Evolutionary conservation across 2,329 filamentous ascomycete genomes (phyloP), one percentile per base, ranked within the genome.

Genomic region (Clonostachys rhizophaga): DNA sequence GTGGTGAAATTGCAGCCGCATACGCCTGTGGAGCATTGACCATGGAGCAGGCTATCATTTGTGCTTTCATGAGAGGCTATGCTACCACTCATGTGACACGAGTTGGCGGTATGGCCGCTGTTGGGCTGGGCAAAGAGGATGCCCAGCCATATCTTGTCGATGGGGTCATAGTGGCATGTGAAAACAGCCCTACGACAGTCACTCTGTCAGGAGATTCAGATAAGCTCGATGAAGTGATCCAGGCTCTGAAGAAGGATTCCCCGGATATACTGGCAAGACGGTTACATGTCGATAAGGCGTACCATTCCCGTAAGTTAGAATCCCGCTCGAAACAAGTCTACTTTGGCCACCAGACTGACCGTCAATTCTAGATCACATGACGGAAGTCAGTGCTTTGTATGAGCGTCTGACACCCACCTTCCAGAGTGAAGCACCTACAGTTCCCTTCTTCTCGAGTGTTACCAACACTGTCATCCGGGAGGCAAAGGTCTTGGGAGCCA

Each of bases 401-500:
- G 49, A 30, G 24, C 24, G 24, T 30, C 24, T 30, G 24, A 30
- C 24, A 9, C 24, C 24, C 24, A 9, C 24, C 24, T 9, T 30
- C 9, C 36, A 39, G 36, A 18, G 36, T 39, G 36, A 39, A 39
- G 36, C 14, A 11, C 36, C 14, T 18, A 39, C 7, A 49, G 11
- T 50, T 45, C 34, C 46, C 46, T 36, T 41, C 42, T n/a, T 53
- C 51, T 40, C 45, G 17, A 35, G 44, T 2, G 44, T 55, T 16
- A 50, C 36, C 40, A 76, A 91, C 47, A 91, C 86, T 40, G 81
- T 87, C 79, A 35, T 86, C 5, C 71, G 76, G 8, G 76, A 75
- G 14, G 68, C 1, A 68, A 86, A 53, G 24, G 24, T n/a, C 36
- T n/a, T n/a, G 14, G 7, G 45, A 46, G 16, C 49, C 39, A 30